Evolutionary conservation across 306 rosid genomes (phyloP), one percentile per base, ranked within the genome.

Genomic region (Ziziphus jujuba): DNA sequence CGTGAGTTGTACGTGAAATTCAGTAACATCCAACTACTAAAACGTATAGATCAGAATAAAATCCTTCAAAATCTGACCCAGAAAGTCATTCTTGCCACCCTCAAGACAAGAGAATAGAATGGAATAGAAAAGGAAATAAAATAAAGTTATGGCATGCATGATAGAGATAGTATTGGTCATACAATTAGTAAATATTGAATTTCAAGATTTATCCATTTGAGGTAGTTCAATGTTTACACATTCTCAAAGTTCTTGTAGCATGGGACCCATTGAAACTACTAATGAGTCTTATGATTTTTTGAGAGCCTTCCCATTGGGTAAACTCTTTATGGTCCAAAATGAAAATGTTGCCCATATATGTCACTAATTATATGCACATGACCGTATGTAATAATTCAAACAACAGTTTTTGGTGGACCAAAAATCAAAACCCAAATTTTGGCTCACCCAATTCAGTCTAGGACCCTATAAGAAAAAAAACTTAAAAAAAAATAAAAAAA

Each of bases 361-460:
- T 21, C 56, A 50, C 25, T 64, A 15, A 64, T 64, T 48, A 49
- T 64, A 64, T 64, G 23, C 69, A 64, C 56, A 47, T 48, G 57
- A 48, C 56, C 7, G 25, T 64, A 47, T 35, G 57, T 25, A 64
- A 64, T 64, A 16, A 64, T 64, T 25, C 25, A 49, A 16, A 64
- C 23, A 64, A 64, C 43, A 47, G 2, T 3, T 9, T 19, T 23
- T 49, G 47, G 59, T 48, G 43, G 63, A 62, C 55, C 68, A 62
- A 19, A 25, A 22, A 22, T 50, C 8, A 20, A 5, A 50, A 19
- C 53, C 23, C 59, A 61, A 21, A 44, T 47, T 45, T 55, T 50
- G 7, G 38, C 66, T 53, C 40, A 52, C 48, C 49, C n/a, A 34
- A 21, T 31, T 20, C 9, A 16, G 57, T 15, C 51, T 51, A 24